Base-by-base conservation (phyloP, 2,329 filamentous ascomycete genomes). In the Curvularia sp. region DNA sequence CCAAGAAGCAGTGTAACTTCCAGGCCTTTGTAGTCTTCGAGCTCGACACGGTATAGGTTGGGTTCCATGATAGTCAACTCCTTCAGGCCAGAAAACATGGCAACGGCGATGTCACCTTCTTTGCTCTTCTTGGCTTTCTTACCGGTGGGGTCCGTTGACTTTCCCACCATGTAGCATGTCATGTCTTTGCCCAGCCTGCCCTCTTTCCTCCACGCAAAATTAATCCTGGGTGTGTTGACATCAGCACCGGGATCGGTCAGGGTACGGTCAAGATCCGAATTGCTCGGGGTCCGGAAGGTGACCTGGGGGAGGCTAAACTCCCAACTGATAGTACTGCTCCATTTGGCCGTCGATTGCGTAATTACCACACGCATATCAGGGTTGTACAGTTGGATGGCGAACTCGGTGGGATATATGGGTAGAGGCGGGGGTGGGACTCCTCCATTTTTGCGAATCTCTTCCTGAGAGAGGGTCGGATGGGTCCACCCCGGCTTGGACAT, bases 21-120 rank as follows among this genome's bases (percentile, higher is more conserved):
- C 3, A 98, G 81, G 0, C 95, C 95, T 76, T 97, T 98, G 56
- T 90, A 87, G 77, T 99, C 95, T 76, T 99, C 93, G 61, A 98
- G 87, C 42, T 98, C 93, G 10, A 98, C 89, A 6, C 95, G 85
- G 60, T 90, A 89, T 72, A 98, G 83, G 73, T 98, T 98, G 5
- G 94, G 91, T 77, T 99, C 91, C 80, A 98, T 97, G 41, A 99
- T 84, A 1, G 93, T 96, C 57, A 98, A 78, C 67, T 93, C 91
- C 66, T 87, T 89, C 25, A 89, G 82, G 18, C 85, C 84, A 65
- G 74, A 73, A 81, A 93, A 96, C 68, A 98, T 85, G 2, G 92
- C 93, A n/a, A 98, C 84, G 0, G 93, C 93, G 67, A 98, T 98
- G 77, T 98, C 95, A 0, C 95, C 94, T 74, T 99, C 95, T 74